These are phyloP conservation scores for Pistacia atlantica DNA, from an alignment of 345 rosid species.

Conservation along the genomic window DNA sequence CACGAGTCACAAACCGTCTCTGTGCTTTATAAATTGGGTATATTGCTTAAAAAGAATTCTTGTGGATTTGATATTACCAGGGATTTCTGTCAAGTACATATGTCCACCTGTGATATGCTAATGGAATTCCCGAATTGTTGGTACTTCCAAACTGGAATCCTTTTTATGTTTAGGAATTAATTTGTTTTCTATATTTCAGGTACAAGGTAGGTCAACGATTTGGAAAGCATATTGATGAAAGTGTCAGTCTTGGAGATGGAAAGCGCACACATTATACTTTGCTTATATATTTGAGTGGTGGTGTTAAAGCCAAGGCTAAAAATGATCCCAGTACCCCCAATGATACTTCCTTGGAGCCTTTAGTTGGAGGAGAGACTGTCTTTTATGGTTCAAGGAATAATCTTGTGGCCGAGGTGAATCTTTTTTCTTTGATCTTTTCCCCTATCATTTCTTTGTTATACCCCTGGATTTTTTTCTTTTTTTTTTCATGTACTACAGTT, in stretches of 20 bases:
- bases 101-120: slow-evolving; percentile 3
- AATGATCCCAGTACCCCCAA: slow-evolving; percentile 32
- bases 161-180: background rate
- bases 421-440: background rate
- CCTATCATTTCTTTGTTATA: background rate
- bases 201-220: slow-evolving; percentile 85
- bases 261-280: slow-evolving; percentile 77
- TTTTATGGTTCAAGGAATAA: slow-evolving; percentile 77
- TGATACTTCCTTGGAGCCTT: slow-evolving; percentile 50
- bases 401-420: slow-evolving; percentile 74
- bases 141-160: background rate
- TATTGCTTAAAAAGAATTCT: slow-evolving; percentile 1
- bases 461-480: slow-evolving; percentile 1
- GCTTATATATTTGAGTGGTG: slow-evolving; percentile 84
- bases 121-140: slow-evolving; percentile 5
- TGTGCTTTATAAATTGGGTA: background rate
- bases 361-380: slow-evolving; percentile 93
- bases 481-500: background rate
- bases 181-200: slow-evolving; percentile 40
- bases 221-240: slow-evolving; percentile 87
- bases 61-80: background rate
- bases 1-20: background rate
- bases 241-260: slow-evolving; percentile 72
- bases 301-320: slow-evolving; percentile 46
- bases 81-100: background rate